Conservation (phyloP, 2,329 filamentous ascomycete species). For the Exophiala alcalophila region DNA sequence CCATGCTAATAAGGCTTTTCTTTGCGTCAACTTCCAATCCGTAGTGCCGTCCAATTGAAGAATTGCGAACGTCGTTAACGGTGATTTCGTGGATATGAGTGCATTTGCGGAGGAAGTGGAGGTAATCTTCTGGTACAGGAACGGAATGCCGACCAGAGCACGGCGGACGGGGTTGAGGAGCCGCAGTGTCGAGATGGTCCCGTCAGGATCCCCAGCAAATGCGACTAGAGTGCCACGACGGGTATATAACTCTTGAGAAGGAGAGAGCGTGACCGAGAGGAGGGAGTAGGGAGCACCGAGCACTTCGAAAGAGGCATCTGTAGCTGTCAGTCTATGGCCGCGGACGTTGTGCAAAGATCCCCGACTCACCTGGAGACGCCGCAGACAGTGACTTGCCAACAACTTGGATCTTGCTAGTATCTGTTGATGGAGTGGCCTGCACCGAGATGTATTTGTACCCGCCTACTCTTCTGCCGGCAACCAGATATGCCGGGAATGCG, state of each 20-base stretch:
- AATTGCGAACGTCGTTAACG: constrained; percentile 80
- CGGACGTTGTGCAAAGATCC: background rate
- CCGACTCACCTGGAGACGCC: constrained; percentile 41
- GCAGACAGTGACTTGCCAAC: constrained; percentile 42
- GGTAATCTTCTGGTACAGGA: constrained; percentile 68
- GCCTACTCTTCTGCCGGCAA: constrained; percentile 28
- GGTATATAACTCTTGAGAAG: constrained; percentile 91
- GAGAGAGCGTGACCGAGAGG: constrained; percentile 86
- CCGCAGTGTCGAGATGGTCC: constrained; percentile 79
- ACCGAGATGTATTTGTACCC: constrained; percentile 43
- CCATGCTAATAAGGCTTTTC: constrained; percentile 90
- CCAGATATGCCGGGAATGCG: constrained; percentile 28
- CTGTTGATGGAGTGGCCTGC: constrained; percentile 43
- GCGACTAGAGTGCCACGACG: constrained; percentile 80
- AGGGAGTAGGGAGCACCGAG: constrained; percentile 89
- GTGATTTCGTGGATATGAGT: constrained; percentile 81
- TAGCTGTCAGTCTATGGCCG: constrained; percentile 11
- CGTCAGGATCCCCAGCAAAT: constrained; percentile 73
- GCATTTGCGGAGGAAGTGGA: constrained; percentile 85
- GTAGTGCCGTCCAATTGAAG: constrained; percentile 88
- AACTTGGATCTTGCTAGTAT: constrained; percentile 35
- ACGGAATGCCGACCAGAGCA: constrained; percentile 79
- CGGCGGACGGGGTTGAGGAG: constrained; percentile 80
- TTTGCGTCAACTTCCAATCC: constrained; percentile 91
- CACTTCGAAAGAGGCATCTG: constrained; percentile 93